Conservation (phyloP, 176 grass and related monocot species). For the Otatea glauca region DNA sequence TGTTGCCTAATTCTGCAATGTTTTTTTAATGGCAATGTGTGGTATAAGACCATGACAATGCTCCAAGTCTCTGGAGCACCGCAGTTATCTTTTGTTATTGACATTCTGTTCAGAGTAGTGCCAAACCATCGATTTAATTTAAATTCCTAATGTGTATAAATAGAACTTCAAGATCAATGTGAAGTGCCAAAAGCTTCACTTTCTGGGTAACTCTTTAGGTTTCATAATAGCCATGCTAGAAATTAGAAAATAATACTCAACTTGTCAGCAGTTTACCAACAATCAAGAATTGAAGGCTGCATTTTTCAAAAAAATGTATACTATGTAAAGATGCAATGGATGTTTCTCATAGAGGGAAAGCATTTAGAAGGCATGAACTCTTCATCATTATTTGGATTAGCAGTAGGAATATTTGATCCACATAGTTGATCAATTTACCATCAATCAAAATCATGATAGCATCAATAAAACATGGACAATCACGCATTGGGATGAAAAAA, state of each 20-base stretch:
- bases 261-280: background rate
- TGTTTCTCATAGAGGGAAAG: background rate
- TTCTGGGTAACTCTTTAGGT: background rate
- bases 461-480: background rate
- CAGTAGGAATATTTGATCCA: conserved; percentile 5
- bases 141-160: background rate
- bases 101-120: background rate
- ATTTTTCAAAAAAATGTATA: background rate
- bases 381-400: background rate
- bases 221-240: background rate
- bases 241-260: background rate
- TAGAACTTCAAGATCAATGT: background rate
- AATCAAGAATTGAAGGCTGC: background rate
- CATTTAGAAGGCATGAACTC: background rate
- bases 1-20: background rate
- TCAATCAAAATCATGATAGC: background rate
- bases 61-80: background rate
- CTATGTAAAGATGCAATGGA: background rate
- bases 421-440: conserved; percentile 8
- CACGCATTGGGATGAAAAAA: conserved; percentile 5
- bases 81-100: background rate
- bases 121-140: background rate
- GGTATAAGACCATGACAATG: background rate
- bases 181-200: background rate
- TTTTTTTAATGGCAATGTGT: background rate